Conservation (phyloP, 2,329 filamentous ascomycete genomes). For the Cladosporium austrohemisphaericum region DNA sequence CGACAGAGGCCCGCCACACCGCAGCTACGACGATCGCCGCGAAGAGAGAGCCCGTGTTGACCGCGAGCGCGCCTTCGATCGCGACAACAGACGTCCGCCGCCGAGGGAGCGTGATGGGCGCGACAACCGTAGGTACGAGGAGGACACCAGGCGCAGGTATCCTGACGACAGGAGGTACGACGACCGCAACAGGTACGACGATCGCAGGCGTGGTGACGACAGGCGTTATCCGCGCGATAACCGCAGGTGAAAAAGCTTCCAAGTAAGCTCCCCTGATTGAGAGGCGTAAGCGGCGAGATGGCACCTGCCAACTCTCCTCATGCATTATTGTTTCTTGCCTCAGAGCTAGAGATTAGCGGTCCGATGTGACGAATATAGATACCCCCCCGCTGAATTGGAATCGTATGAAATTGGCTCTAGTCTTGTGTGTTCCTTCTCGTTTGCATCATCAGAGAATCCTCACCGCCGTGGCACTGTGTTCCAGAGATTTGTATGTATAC, state of each 20-base stretch:
- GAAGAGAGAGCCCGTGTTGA: slow-evolving; percentile 23
- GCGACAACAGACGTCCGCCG: slow-evolving; percentile 13
- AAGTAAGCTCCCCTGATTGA: no score
- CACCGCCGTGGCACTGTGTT: no score
- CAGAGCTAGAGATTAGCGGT: no score
- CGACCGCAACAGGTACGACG: slow-evolving; percentile 17
- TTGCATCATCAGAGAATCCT: no score
- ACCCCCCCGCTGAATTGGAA: no score
- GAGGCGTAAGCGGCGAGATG: no score
- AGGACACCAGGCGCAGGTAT: slow-evolving; percentile 28
- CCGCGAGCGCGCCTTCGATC: slow-evolving; percentile 22
- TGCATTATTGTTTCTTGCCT: no score
- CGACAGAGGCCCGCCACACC: slow-evolving; percentile 7
- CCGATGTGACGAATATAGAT: no score
- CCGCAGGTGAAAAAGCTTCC: background rate
- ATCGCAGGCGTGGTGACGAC: slow-evolving; percentile 13
- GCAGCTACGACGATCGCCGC: slow-evolving; percentile 15
- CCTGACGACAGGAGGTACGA: slow-evolving; percentile 24
- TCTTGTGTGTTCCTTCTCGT: no score
- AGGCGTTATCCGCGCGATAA: slow-evolving; percentile 9
- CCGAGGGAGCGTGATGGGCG: slow-evolving; percentile 19
- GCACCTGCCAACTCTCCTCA: no score
- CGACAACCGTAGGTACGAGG: slow-evolving; percentile 26
- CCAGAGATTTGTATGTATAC: no score
- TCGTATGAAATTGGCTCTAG: no score